These are phyloP conservation scores for Penicillium steckii DNA, from an alignment of 495 filamentous ascomycete genomes.

Conservation along the genomic window DNA sequence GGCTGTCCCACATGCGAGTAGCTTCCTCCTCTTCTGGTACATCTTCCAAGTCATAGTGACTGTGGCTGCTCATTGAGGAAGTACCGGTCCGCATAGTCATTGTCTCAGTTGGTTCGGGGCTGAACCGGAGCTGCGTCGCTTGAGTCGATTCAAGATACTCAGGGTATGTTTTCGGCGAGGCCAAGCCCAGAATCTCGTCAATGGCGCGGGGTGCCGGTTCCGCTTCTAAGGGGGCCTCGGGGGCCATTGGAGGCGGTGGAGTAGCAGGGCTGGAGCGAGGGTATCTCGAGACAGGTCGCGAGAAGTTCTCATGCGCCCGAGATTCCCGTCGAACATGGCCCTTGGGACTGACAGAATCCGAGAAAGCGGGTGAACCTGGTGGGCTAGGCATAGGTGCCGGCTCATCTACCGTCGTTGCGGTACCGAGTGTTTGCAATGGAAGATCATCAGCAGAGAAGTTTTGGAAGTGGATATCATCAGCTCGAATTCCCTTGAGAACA, in stretches of 20 bases:
- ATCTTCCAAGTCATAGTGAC: constrained; percentile 54
- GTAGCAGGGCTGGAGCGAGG: constrained; percentile 28
- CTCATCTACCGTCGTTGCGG: constrained; percentile 25
- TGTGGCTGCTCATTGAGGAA: constrained; percentile 40
- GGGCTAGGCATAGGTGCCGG: constrained; percentile 18
- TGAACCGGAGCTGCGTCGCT: constrained; percentile 11
- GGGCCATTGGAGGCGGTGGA: constrained; percentile 29
- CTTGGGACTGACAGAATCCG: constrained; percentile 16
- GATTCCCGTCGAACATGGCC: constrained; percentile 28
- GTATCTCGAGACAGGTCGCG: constrained; percentile 44
- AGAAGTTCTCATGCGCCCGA: constrained; percentile 49
- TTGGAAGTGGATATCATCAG: constrained; percentile 62
- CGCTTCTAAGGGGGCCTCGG: constrained; percentile 33
- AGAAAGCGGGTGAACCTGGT: constrained; percentile 20
- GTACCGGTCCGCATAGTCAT: constrained; percentile 40
- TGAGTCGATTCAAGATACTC: constrained; percentile 33
- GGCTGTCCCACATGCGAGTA: constrained; percentile 33
- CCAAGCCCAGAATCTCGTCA: constrained; percentile 43
- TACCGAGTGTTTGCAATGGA: constrained; percentile 14
- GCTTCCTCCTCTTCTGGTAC: constrained; percentile 73
- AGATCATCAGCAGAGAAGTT: constrained; percentile 58
- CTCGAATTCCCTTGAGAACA: constrained; percentile 60
- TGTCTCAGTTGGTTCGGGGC: constrained; percentile 44
- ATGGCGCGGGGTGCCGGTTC: constrained; percentile 44
- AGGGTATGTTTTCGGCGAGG: constrained; percentile 27